Conservation (phyloP, 139 green algal species). For the Asterochloris sp. region DNA sequence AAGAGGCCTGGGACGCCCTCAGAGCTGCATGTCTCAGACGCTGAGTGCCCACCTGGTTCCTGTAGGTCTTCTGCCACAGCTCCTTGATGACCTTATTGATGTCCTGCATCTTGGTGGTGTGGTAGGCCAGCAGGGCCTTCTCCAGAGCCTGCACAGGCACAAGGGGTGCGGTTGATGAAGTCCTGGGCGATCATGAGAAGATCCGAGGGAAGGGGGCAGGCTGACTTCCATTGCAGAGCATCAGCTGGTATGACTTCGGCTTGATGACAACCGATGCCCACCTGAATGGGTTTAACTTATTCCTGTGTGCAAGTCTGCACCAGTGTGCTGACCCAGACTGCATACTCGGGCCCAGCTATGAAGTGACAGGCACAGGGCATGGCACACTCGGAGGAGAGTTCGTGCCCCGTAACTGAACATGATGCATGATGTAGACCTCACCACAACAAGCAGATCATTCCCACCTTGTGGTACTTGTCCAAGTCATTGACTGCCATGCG, state of each 20-base stretch:
- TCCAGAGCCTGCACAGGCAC: slow-evolving; percentile 76
- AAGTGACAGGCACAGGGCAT: too few relatives aligned
- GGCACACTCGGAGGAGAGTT: too few relatives aligned
- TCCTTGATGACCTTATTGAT: slow-evolving; percentile 98
- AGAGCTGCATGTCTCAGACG: slow-evolving; percentile 90
- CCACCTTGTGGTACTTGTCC: slow-evolving; percentile 90
- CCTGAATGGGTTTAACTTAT: too few relatives aligned
- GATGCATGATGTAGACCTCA: not conserved
- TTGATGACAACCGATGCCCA: too few relatives aligned
- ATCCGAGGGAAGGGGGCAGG: too few relatives aligned
- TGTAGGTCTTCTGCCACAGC: slow-evolving; percentile 99
- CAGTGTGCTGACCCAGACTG: too few relatives aligned
- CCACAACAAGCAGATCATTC: not conserved
- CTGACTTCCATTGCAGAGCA: too few relatives aligned
- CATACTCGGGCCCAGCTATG: too few relatives aligned
- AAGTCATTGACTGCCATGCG: slow-evolving; percentile 89
- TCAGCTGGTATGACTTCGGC: not conserved
- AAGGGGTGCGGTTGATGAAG: not conserved
- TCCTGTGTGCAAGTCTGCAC: too few relatives aligned
- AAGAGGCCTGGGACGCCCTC: slow-evolving; percentile 15
- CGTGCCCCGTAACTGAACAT: too few relatives aligned
- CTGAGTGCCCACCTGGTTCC: slow-evolving; percentile 59
- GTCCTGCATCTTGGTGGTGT: slow-evolving; percentile 94
- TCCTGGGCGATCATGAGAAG: too few relatives aligned
- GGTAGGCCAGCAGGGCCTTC: slow-evolving; percentile 91